Base-by-base conservation (phyloP, 73 alveolate genomes). In the Uronychia setigera region DNA sequence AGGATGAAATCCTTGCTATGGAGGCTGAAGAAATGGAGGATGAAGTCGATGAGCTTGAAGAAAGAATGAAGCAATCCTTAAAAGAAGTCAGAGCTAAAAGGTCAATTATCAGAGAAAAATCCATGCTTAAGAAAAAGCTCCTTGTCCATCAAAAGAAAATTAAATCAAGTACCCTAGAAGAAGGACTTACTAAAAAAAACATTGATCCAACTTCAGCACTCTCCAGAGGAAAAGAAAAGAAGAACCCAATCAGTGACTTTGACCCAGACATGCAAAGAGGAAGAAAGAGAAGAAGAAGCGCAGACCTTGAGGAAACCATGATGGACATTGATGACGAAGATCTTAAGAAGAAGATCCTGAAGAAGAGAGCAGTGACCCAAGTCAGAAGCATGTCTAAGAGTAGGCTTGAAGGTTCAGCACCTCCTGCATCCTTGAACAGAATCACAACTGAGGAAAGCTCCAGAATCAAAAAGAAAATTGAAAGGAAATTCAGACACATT, bases 401-500 rank as follows among this genome's bases (percentile, higher is more conserved):
- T 30, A 89, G 98, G 85, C 83, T 90, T 35, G 96, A 91, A 80
- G 98, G 98, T 31, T 60, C 95, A n/a, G 93, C 77, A 32, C 96
- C 96, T 35, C 80, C 80, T 31, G 77, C 83, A 32, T 83, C 81
- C 35, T 88, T 91, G 30, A 80, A 78, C 74, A 93, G 88, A 82
- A 81, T 82, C n/a, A 95, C 80, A 29, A 93, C 93, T 82, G 93
- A 90, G 75, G 94, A 81, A 35, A 84, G 81, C 46, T 77, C 35
- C 34, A 87, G 94, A 87, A 87, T 94, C 60, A 95, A 92, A 59
- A 90, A 86, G 87, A 97, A 97, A 92, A 96, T 94, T 74, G 96
- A 96, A 82, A 94, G 91, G 93, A 93, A 91, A 89, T 93, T 95
- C 92, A 94, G 95, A 92, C 86, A 92, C 74, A 85, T 94, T 81